Base-by-base conservation (phyloP, 495 filamentous ascomycete species). In the Clavariopsis aquatica region DNA sequence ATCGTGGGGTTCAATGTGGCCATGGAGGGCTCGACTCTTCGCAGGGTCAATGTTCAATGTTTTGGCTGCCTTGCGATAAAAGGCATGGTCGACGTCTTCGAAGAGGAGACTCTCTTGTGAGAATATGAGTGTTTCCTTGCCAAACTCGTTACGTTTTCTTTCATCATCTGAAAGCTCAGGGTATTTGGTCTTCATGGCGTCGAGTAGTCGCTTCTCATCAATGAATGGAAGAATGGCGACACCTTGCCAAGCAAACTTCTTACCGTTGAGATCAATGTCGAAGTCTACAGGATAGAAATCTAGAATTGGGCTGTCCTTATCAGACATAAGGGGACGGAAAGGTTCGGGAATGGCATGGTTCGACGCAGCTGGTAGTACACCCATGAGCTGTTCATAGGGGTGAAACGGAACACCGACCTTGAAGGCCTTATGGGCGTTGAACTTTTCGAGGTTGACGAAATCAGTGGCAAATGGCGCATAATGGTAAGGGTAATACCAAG, bases 201-300 rank as follows among this genome's bases (percentile, higher is more conserved):
- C 80, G 22, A 98, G 81, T 20, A 99, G 78, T 31, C 93, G 84
- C 55, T 87, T 87, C 77, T 94, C 94, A 73, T 99, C 92, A 68
- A 99, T 98, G 76, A 96, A 99, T 0, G 94, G 94, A 20, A 99
- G 84, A 28, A 98, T 78, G 23, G 90, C 90, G 45, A 98, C 91
- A 65, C 94, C 94, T 71, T 99, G 93, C 94, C 94, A 99, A 1
- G 91, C 90, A 76, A 96, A 95, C 73, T 98, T 99, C 80, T 98
- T 98, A 61, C 94, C 94, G 60, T 99, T 98, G 57, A 98, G 76
- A 72, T 99, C 94, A 57, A 96, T 82, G 2, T 87, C 83, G 72
- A 99, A 99, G 43, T 96, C 90, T 69, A 91, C 89, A 0, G 95
- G 95, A 69, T 99, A 99, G 77, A 98, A 99, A 68, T 99, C 93